These are phyloP conservation scores for Lenwebbia sp. DNA, from an alignment of 345 rosid species.

Conservation along the genomic window DNA sequence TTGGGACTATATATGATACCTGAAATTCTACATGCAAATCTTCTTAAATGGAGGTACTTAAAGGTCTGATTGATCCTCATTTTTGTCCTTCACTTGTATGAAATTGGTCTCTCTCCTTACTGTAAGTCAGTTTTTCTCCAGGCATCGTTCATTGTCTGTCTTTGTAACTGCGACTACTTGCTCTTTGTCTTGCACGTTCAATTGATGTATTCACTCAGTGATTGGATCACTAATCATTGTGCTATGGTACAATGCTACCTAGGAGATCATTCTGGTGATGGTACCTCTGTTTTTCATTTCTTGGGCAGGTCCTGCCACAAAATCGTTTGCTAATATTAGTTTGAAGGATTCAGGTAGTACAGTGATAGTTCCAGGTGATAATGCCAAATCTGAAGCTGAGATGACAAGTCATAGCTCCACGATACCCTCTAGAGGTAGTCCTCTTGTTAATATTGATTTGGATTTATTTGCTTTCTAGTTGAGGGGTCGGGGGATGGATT, in stretches of 20 bases:
- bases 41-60: neutral
- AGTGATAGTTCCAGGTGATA: conserved; percentile 12
- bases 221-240: neutral
- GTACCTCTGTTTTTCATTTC: neutral
- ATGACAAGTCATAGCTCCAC: conserved; percentile 18
- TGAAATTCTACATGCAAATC: neutral
- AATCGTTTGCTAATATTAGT: conserved; percentile 23
- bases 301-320: conserved; percentile 35
- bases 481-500: neutral
- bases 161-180: neutral
- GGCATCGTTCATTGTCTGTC: neutral
- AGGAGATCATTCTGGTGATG: neutral
- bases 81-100: neutral
- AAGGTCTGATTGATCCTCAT: neutral
- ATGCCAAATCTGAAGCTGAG: conserved; percentile 21
- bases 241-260: neutral
- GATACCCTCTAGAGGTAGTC: conserved; percentile 37
- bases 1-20: neutral
- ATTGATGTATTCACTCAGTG: neutral
- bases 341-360: conserved; percentile 16
- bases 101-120: neutral
- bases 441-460: neutral
- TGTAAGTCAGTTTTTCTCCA: neutral
- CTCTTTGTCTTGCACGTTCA: neutral
- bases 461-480: neutral